Evolutionary conservation across 2,329 filamentous ascomycete genomes (phyloP).

Genomic region (Microcyclosporella mali): DNA sequence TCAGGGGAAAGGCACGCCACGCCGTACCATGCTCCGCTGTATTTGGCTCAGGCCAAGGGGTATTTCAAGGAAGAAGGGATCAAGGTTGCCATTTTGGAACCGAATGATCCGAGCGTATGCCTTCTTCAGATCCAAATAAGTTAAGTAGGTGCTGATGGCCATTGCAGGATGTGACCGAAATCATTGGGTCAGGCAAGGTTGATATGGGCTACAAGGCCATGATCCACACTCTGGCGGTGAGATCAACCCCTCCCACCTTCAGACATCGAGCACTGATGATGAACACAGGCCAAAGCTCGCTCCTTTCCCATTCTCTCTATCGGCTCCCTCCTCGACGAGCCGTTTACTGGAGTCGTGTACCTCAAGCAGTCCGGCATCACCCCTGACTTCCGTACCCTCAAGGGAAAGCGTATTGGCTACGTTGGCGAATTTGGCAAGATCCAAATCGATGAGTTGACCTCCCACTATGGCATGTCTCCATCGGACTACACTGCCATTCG

Average conservation of each 20-base stretch:
- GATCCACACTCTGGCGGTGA: constrained; percentile 71
- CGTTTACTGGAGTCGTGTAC: constrained; percentile 73
- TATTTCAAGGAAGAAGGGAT: constrained; percentile 70
- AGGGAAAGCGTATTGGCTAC: constrained; percentile 71
- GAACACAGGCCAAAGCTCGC: constrained; percentile 62
- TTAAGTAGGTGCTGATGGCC: background rate
- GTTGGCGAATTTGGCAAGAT: constrained; percentile 72
- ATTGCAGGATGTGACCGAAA: constrained; percentile 66
- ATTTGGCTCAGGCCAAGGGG: constrained; percentile 69
- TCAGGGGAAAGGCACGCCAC: constrained; percentile 62
- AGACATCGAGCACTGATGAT: background rate
- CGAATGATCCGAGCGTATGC: constrained; percentile 65
- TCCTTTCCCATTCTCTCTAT: constrained; percentile 67
- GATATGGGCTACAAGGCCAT: constrained; percentile 78
- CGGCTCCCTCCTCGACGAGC: constrained; percentile 70
- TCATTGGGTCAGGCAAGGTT: constrained; percentile 69
- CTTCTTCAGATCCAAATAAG: too few relatives aligned
- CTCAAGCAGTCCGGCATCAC: constrained; percentile 69
- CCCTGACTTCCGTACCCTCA: constrained; percentile 65
- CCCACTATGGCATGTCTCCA: constrained; percentile 68
- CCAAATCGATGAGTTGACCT: constrained; percentile 74
- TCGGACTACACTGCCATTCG: constrained; percentile 69
- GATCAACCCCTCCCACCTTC: constrained; percentile 17
- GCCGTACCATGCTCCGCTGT: constrained; percentile 72
- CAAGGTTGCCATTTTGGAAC: constrained; percentile 70